Evolutionary conservation across 2,329 filamentous ascomycete genomes (phyloP), one percentile per base, ranked within the genome.

Genomic region (Talaromyces sp.): DNA sequence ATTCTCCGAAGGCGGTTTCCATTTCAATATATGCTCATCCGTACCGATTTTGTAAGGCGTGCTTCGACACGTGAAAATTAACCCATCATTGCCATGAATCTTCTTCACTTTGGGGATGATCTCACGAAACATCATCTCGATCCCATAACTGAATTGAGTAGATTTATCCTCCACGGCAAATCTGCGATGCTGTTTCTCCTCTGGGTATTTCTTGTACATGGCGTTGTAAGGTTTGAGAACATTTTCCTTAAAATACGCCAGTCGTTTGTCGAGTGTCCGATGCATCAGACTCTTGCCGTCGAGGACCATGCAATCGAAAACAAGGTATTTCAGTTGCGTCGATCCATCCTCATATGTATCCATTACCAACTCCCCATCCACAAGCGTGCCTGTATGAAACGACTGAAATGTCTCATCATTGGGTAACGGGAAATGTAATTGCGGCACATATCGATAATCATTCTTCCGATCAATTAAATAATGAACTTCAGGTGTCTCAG

Each of bases 391-490:
- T 14, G 82, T 84, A 73, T 98, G 92, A 74, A 91, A 97, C 14
- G 81, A 82, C 48, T 81, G 77, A 65, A 77, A 80, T 11, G 85
- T 83, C 0, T 81, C 79, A 67, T 90, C 84, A 48, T 84, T 80
- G 40, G 85, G 85, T 23, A 89, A 80, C 0, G 95, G 95, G 69
- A 98, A 93, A 75, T 96, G 92, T 25, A 98, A 83, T 65, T 84
- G 82, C 33, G 85, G 84, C 65, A 98, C 86, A 72, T 84, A 92
- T 85, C 93, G 96, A 81, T 95, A 99, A 75, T 98, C 92, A 79
- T 99, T 98, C 79, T 93, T 96, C 72, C 95, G 92, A 79, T 99
- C 93, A 78, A 99, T 96, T 62, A 99, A 83, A 79, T 96, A 97
- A 72, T 95, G 90, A 25, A 88, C 84, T 73, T 96, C 92, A 5